Evolutionary conservation across 495 filamentous ascomycete species (phyloP).

Genomic region (Aspergillus diversus): DNA sequence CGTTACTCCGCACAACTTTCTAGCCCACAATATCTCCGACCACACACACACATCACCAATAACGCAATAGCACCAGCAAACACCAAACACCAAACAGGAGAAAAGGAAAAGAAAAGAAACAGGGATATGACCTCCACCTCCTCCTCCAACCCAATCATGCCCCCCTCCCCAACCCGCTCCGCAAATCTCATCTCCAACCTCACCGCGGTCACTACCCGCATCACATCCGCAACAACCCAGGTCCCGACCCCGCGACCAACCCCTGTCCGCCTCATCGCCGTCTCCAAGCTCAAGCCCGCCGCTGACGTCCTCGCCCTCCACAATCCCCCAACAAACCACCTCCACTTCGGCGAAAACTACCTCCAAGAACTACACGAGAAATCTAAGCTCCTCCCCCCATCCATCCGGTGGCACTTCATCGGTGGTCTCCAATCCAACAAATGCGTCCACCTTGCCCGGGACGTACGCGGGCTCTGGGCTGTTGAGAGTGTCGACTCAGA

Average conservation of each 20-base stretch:
- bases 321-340: constrained; percentile 58
- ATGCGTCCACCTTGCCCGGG: constrained; percentile 80
- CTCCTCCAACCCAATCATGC: constrained; percentile 32
- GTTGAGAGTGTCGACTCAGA: constrained; percentile 85
- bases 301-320: constrained; percentile 86
- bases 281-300: constrained; percentile 92
- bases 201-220: constrained; percentile 36
- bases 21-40: no score
- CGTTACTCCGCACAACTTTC: no score
- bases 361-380: constrained; percentile 90
- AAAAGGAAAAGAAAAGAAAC: background rate
- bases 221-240: constrained; percentile 34
- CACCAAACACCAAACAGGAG: background rate
- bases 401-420: constrained; percentile 94
- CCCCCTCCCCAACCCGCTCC: constrained; percentile 42
- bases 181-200: constrained; percentile 45
- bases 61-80: no score
- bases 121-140: constrained; percentile 28
- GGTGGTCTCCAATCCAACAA: constrained; percentile 90
- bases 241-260: constrained; percentile 25
- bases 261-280: constrained; percentile 77
- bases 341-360: constrained; percentile 98
- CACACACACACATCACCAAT: no score
- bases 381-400: constrained; percentile 74
- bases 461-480: constrained; percentile 88